A percentile compares a stretch with the other conserved stretches of the same genome.
phyloP scores from a whole-genome alignment of 2,329 filamentous ascomycete genomes.

The Aureobasidium vineae region DNA sequence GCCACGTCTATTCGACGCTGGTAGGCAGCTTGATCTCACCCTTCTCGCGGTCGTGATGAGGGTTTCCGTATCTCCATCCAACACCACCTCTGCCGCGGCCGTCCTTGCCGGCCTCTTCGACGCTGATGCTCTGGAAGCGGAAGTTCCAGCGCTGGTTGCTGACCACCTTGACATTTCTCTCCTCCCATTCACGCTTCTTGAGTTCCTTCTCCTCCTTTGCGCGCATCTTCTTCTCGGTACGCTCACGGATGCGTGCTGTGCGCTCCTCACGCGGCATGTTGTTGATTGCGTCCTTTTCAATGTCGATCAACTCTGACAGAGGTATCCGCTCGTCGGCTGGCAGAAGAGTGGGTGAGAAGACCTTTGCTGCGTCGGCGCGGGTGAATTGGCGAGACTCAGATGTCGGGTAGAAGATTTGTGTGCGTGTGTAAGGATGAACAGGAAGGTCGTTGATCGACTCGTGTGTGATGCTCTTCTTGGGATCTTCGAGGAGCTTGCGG shows the following conservation, averaged over 20 bases:
- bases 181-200: slow-evolving; percentile 46
- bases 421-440: slow-evolving; percentile 54
- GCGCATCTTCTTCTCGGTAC: slow-evolving; percentile 40
- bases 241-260: slow-evolving; percentile 44
- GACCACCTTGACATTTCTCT: slow-evolving; percentile 46
- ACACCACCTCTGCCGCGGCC: slow-evolving; percentile 55
- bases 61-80: slow-evolving; percentile 61
- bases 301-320: slow-evolving; percentile 58
- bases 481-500: slow-evolving; percentile 40
- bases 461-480: slow-evolving; percentile 41
- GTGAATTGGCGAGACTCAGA: slow-evolving; percentile 64
- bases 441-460: slow-evolving; percentile 65
- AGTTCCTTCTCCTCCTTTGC: slow-evolving; percentile 43
- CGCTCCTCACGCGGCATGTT: slow-evolving; percentile 44
- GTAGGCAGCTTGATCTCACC: slow-evolving; percentile 63
- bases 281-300: slow-evolving; percentile 47
- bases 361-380: slow-evolving; percentile 63
- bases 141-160: slow-evolving; percentile 58
- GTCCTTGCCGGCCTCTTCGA: slow-evolving; percentile 55
- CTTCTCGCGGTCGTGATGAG: slow-evolving; percentile 61
- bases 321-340: slow-evolving; percentile 64
- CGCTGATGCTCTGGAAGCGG: slow-evolving; percentile 58
- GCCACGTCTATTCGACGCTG: slow-evolving; percentile 48
- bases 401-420: slow-evolving; percentile 61
- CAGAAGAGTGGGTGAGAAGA: slow-evolving; percentile 58